phyloP scores from a whole-genome alignment of 2,329 filamentous ascomycete species.

The Ceratocystis diversiconidia region DNA sequence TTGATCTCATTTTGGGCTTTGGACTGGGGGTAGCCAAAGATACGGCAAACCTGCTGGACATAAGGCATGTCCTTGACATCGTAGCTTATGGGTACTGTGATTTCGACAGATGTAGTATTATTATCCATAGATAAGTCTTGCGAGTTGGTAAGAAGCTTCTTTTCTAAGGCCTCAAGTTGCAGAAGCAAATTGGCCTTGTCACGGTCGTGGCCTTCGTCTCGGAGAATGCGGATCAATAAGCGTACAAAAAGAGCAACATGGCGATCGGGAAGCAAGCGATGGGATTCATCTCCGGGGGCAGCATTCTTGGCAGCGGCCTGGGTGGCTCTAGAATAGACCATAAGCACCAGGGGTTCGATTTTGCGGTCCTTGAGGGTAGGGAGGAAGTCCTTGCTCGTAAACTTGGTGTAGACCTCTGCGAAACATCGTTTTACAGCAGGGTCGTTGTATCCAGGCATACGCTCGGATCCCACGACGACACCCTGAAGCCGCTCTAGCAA shows the following conservation, averaged over 20 bases:
- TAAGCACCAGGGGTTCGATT: constrained; percentile 82
- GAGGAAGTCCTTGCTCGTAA: constrained; percentile 77
- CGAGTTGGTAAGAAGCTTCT: constrained; percentile 84
- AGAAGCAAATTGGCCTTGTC: constrained; percentile 73
- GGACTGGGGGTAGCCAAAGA: constrained; percentile 67
- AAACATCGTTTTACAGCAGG: constrained; percentile 85
- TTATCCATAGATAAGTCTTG: constrained; percentile 51
- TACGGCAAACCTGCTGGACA: constrained; percentile 71
- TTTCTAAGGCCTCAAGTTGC: constrained; percentile 69
- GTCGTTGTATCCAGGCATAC: constrained; percentile 78
- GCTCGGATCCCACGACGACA: constrained; percentile 69
- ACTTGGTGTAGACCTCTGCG: constrained; percentile 81
- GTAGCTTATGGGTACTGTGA: constrained; percentile 69
- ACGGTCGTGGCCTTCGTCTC: constrained; percentile 70
- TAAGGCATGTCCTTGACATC: constrained; percentile 95
- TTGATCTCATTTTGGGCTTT: constrained; percentile 82
- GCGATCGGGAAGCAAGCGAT: constrained; percentile 83
- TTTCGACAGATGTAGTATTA: constrained; percentile 57
- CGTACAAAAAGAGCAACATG: constrained; percentile 92
- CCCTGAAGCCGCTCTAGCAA: constrained; percentile 62
- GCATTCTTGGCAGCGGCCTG: constrained; percentile 64
- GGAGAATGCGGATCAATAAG: constrained; percentile 64
- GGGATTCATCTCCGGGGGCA: constrained; percentile 68
- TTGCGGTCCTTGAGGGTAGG: constrained; percentile 87
- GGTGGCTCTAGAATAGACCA: constrained; percentile 90